Evolutionary conservation across 306 rosid genomes (phyloP).

Genomic region (peach (Prunus persica)): DNA sequence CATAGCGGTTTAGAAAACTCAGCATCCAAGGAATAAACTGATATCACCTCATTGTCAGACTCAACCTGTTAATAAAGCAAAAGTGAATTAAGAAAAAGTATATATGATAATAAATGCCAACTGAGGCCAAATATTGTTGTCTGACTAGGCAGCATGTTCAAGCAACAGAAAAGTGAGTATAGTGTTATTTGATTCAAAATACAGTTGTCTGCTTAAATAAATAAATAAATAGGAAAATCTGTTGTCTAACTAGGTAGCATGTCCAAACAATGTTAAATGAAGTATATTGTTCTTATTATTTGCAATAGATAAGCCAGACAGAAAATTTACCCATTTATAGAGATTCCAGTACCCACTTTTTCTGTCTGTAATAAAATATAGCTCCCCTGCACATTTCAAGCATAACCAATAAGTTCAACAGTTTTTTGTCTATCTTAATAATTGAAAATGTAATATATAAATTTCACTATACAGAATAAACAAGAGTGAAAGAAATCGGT

Average conservation of each 20-base stretch:
- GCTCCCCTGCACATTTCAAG: conserved; percentile 68
- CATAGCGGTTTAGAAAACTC: conserved; percentile 84
- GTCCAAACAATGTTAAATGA: too few species aligned
- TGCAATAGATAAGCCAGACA: neutral
- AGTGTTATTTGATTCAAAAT: neutral
- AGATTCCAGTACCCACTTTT: conserved; percentile 88
- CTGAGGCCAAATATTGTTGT: neutral
- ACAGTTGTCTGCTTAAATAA: neutral
- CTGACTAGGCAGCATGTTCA: conserved; percentile 15
- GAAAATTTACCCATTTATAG: conserved; percentile 82
- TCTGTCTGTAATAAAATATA: conserved; percentile 81
- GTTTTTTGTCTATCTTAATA: conserved; percentile 9
- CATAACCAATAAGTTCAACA: neutral
- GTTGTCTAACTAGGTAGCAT: neutral
- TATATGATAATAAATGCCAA: conserved; percentile 1
- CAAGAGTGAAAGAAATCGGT: neutral
- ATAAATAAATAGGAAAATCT: neutral
- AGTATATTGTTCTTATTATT: neutral
- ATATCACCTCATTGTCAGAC: conserved; percentile 59
- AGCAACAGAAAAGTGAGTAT: neutral
- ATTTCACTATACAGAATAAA: neutral
- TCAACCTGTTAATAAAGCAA: conserved; percentile 59
- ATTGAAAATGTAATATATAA: conserved; percentile 2
- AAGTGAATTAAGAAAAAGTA: conserved; percentile 1
- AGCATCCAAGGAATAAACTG: conserved; percentile 70